Conservation (phyloP, 345 rosid species). For the Acer saccharum region DNA sequence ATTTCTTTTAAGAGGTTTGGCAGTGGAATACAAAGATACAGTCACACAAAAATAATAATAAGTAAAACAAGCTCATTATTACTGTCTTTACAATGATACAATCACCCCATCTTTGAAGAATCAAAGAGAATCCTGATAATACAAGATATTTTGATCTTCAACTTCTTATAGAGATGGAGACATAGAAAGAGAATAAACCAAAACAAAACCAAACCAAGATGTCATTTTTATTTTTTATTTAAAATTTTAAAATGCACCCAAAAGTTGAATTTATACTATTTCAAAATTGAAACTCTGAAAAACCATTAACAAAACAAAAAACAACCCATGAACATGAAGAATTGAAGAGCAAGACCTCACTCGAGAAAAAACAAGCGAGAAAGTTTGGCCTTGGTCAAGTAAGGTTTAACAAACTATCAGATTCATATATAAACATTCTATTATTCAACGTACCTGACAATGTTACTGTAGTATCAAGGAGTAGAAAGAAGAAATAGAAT, state of each 20-base stretch:
- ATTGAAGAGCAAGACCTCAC: constrained; percentile 17
- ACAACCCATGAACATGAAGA: constrained; percentile 1
- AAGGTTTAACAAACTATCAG: no score
- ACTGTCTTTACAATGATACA: no score
- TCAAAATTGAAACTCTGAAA: neutral
- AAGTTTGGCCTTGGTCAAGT: neutral
- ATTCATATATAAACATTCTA: no score
- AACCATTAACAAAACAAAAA: neutral
- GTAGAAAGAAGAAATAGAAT: no score
- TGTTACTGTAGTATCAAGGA: no score
- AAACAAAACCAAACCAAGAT: constrained; percentile 17
- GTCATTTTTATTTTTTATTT: constrained; percentile 2
- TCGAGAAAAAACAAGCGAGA: constrained; percentile 18
- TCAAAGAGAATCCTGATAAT: constrained; percentile 34
- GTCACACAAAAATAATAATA: no score
- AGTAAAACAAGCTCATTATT: no score
- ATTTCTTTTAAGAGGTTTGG: no score
- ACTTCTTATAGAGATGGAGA: neutral
- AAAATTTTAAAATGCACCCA: neutral
- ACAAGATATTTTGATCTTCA: constrained; percentile 15
- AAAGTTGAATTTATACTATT: constrained; percentile 20
- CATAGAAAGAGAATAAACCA: constrained; percentile 3
- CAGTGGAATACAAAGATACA: no score
- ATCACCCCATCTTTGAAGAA: constrained; percentile 27
- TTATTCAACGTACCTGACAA: no score